Evolutionary conservation across 192 early-diverging fungal genomes (phyloP), one percentile per base, ranked within the genome.

Genomic region (Radiomyces spectabilis): DNA sequence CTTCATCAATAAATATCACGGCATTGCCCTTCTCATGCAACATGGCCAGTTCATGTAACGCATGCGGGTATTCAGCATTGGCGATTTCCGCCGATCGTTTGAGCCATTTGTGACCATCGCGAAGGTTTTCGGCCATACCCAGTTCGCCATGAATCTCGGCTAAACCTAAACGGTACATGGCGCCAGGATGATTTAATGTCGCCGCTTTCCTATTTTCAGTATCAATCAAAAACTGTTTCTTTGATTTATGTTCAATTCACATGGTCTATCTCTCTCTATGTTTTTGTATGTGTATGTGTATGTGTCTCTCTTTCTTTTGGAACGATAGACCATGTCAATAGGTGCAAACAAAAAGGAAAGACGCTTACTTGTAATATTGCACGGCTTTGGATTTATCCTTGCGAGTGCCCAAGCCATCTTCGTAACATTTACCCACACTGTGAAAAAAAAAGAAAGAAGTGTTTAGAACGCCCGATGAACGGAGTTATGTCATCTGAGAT

Each of bases 281-380:
- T n/a, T n/a, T n/a, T n/a, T n/a, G n/a, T n/a, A n/a, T n/a, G n/a
- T n/a, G n/a, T n/a, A n/a, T n/a, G n/a, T n/a, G n/a, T n/a, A n/a
- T n/a, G n/a, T n/a, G n/a, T n/a, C n/a, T n/a, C n/a, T n/a, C n/a
- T n/a, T n/a, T n/a, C n/a, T n/a, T n/a, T n/a, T n/a, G n/a, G n/a
- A n/a, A n/a, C n/a, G n/a, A n/a, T n/a, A n/a, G n/a, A n/a, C n/a
- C n/a, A n/a, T n/a, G n/a, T n/a, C n/a, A n/a, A n/a, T n/a, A n/a
- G n/a, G n/a, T n/a, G n/a, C n/a, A n/a, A n/a, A n/a, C n/a, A n/a
- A n/a, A n/a, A n/a, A n/a, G n/a, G n/a, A n/a, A n/a, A n/a, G n/a
- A n/a, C n/a, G n/a, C 5, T 53, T 73, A 80, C 78, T 62, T 80
- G 63, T 88, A 91, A 55, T 83, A 85, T 53, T 81, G 75, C 31